Base-by-base conservation (phyloP, 495 filamentous ascomycete genomes). In the Aspergillus sclerotiicarbonarius region DNA sequence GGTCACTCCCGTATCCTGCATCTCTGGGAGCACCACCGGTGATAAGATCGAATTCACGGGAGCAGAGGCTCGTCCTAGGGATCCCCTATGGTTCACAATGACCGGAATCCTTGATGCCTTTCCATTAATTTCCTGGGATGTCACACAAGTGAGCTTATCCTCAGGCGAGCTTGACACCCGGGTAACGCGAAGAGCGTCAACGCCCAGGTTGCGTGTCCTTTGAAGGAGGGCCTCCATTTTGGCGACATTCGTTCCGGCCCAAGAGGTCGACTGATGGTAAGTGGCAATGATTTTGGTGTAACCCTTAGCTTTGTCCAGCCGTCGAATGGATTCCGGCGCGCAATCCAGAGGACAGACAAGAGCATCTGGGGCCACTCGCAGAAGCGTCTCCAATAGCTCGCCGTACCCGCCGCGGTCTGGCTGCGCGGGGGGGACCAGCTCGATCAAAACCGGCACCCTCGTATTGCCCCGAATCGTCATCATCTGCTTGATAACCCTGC, bases 21-120 rank as follows among this genome's bases (percentile, higher is more conserved):
- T 47, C 1, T 31, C 58, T 0, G 50, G 57, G 0, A 64, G 46
- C 3, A 63, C 80, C 6, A 87, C 84, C 1, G 86, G 83, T 9
- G 79, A 84, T 31, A 90, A 71, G 8, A 82, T 82, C 21, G 69
- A 67, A 51, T 84, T 86, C 54, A 87, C 80, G n/a, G 82, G 80
- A 4, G 80, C 71, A 1, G 83, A 86, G 7, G 79, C 63, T 13
- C 80, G 74, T 1, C 87, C 87, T 6, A 79, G 68, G 3, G 18
- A 2, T 12, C 44, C 44, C 18, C 1, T 62, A 39, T 69, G 63
- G 37, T 71, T 69, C 13, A 53, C 54, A 32, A 65, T 59, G 0
- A 69, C 52, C 1, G 68, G 66, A 13, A 68, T 33, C 18, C 21
- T 47, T 21, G 44, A 19, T 25, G n/a, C n/a, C n/a, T n/a, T n/a